phyloP scores from a whole-genome alignment of 305 asterid genomes.

The Solanum hybrid region DNA sequence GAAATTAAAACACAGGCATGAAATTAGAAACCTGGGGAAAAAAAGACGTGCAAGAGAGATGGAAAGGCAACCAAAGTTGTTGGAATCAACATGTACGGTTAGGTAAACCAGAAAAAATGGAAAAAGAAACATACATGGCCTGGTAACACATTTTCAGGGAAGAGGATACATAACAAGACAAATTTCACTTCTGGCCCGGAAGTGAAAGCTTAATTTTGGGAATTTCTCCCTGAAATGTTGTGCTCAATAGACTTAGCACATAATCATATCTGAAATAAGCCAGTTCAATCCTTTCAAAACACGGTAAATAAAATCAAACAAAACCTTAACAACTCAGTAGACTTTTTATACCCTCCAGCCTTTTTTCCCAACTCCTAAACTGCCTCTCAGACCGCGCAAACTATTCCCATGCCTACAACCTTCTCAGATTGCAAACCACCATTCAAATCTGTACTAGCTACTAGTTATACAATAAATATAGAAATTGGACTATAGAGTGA shows the following conservation, averaged over 20 bases:
- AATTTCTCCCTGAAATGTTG: not conserved
- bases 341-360: not conserved
- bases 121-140: not conserved
- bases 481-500: not conserved
- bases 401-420: not conserved
- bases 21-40: not conserved
- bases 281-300: not conserved
- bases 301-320: not conserved
- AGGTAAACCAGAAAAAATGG: not conserved
- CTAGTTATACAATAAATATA: not conserved
- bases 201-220: not conserved
- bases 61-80: not conserved
- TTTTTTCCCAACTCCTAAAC: not conserved
- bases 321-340: not conserved
- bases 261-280: not conserved
- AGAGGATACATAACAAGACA: not conserved
- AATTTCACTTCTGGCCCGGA: not conserved
- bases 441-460: not conserved
- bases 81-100: not conserved
- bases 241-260: not conserved
- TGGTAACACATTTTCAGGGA: not conserved
- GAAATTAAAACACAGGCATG: conserved; percentile 5
- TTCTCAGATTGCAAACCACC: not conserved
- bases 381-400: not conserved
- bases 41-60: conserved; percentile 1